A percentile compares a stretch with the other conserved stretches of the same genome.
These are phyloP conservation scores for Sarcocystis neurona DNA, from an alignment of 169 alveolate species.

Conservation along the genomic window DNA sequence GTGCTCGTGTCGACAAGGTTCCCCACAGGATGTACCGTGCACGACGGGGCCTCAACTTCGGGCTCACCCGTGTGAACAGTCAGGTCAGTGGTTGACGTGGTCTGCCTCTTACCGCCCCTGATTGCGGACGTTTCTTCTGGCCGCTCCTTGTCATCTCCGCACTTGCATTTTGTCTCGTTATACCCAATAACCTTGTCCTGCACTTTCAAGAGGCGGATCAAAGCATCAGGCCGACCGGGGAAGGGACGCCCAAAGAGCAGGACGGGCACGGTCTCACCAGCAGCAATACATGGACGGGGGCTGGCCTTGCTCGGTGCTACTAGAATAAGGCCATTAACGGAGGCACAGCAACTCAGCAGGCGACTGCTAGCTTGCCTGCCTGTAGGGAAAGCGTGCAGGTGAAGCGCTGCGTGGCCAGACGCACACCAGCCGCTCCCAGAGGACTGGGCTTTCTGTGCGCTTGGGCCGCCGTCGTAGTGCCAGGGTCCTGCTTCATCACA, in stretches of 20 bases:
- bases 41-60: no score
- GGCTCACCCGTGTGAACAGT: no score
- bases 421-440: not conserved
- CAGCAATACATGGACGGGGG: not conserved
- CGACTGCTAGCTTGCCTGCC: conserved; percentile 7
- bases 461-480: not conserved
- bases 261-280: not conserved
- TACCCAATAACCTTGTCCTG: not conserved
- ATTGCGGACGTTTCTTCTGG: no score
- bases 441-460: not conserved
- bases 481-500: not conserved
- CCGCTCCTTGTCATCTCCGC: no score
- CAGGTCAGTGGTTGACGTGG: no score
- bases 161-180: no score
- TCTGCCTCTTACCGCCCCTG: no score
- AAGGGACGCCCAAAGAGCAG: not conserved
- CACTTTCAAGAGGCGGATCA: not conserved
- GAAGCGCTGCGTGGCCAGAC: not conserved
- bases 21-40: no score
- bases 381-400: conserved; percentile 5
- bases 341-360: conserved; percentile 17
- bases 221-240: not conserved
- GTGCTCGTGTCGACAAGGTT: no score
- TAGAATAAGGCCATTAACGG: not conserved
- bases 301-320: not conserved